Base-by-base conservation (phyloP, 805 yeast genomes). In the Yarrowia sp. region DNA sequence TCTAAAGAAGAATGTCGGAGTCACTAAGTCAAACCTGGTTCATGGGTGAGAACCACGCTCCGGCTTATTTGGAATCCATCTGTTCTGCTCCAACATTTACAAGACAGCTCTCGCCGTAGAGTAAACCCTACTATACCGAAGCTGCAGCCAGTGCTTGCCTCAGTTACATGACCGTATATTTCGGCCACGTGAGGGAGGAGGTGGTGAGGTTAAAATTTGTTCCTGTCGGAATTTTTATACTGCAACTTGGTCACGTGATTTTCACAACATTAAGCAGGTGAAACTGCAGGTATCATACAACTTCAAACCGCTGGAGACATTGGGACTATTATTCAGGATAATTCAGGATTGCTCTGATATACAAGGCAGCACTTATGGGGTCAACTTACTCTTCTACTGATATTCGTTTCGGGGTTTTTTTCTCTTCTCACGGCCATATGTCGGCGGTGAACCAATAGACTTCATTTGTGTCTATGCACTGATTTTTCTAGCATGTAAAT, bases 11-110 rank as follows among this genome's bases (percentile, higher is more conserved):
- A 21, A 67, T 70, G 73, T 70, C 26, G 63, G 63, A 70, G 68
- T 61, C 72, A 51, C 72, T 70, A 70, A 62, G 72, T 70, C 72
- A 70, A 70, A 69, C 73, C 65, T 61, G 64, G 67, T 63, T 69
- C 66, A 70, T 54, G 38, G 22, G 35, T 5, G 30, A 24, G 48
- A 44, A 69, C 67, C 48, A 62, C 72, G 72, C 72, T 70, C 72
- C 72, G 72, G 72, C 72, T 70, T 70, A 70, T 68, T 70, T 70
- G 72, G 72, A 70, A 69, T 70, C 67, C 69, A 32, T 58, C 44
- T 41, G 44, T 35, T 65, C 67, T 65, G 59, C 67, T 51, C 48
- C 62, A 65, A 64, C 43, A 46, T 59, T 33, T 26, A 59, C 64
- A 59, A 32, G 51, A 46, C 41, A 46, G 66, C 64, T 65, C 41